Base-by-base conservation (phyloP, 352 stramenopile genomes). In the Globisporangium radiosum region DNA sequence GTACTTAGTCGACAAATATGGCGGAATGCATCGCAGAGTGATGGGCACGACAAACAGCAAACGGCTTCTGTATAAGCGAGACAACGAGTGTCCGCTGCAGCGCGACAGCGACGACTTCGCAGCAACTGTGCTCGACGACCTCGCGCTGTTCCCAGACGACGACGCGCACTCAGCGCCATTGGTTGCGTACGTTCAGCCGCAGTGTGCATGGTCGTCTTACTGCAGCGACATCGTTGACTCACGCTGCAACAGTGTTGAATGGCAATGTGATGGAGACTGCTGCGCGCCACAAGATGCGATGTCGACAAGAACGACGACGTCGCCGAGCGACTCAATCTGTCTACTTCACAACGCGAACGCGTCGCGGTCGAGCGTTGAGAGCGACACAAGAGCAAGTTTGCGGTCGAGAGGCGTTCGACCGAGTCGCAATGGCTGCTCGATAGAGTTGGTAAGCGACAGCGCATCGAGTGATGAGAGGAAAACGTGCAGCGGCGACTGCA, bases 41-140 rank as follows among this genome's bases (percentile, higher is more conserved):
- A 33, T 33, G 25, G 25, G 25, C 25, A 33, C 25, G 25, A 3
- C 25, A 33, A 33, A 33, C 25, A 33, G 25, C 25, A 33, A 33
- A 33, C 25, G 25, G 25, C 25, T 33, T 33, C 3, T 33, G 25
- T 3, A 33, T 3, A 2, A 25, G 25, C 25, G 25, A 25, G 25
- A 33, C 25, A 33, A 3, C 25, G 25, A 33, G 25, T 33, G 25
- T 33, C 25, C 25, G 0, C 25, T 33, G 25, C 25, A 33, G 25
- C 25, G 25, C 25, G 25, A 33, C 25, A 33, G 25, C 25, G 59
- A 73, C 42, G 68, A 77, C 53, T 52, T 79, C 19, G 60, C 62
- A 8, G 45, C 66, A 11, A 68, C 66, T n/a, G 57, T 72, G 42
- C 62, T 75, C n/a, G 73, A 79, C 59, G 69, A 79, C 40, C 47